Percentiles rank a stretch among this genome's conserved stretches.
Evolutionary conservation across 2,329 filamentous ascomycete species (phyloP).

Genomic region (Neofusicoccum ribis): DNA sequence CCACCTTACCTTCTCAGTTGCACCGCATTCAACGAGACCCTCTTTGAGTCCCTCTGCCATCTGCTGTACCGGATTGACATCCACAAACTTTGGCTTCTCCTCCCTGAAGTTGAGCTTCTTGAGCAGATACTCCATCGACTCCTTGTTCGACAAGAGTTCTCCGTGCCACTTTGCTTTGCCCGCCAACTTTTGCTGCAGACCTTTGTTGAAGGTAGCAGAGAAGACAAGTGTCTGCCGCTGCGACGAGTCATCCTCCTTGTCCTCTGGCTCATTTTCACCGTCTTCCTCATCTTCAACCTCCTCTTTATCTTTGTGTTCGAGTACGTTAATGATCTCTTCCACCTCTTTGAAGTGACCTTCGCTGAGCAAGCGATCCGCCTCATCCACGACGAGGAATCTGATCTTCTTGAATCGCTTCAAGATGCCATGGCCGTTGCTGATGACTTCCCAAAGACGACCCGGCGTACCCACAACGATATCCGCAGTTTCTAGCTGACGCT

Average conservation of each 20-base stretch:
- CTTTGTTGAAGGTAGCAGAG: slow-evolving; percentile 92
- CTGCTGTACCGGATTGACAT: slow-evolving; percentile 83
- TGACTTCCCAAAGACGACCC: slow-evolving; percentile 90
- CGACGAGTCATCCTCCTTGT: slow-evolving; percentile 27
- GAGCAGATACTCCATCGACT: slow-evolving; percentile 90
- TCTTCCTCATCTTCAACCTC: slow-evolving; percentile 42
- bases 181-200: slow-evolving; percentile 84
- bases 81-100: slow-evolving; percentile 83
- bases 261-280: neutral
- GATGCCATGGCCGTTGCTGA: slow-evolving; percentile 71
- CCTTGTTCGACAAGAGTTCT: slow-evolving; percentile 68
- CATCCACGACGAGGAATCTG: slow-evolving; percentile 84
- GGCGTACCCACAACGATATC: slow-evolving; percentile 94
- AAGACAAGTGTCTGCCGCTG: slow-evolving; percentile 88
- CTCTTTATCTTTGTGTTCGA: slow-evolving; percentile 65
- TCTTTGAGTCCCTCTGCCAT: slow-evolving; percentile 87
- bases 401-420: slow-evolving; percentile 71
- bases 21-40: slow-evolving; percentile 86
- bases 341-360: slow-evolving; percentile 95
- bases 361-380: slow-evolving; percentile 87
- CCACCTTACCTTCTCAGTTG: slow-evolving; percentile 77
- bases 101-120: slow-evolving; percentile 86
- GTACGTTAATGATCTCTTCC: slow-evolving; percentile 77
- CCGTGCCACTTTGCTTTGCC: slow-evolving; percentile 66
- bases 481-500: slow-evolving; percentile 76